phyloP scores from a whole-genome alignment of 306 rosid species.

The Quercus bicolor region DNA sequence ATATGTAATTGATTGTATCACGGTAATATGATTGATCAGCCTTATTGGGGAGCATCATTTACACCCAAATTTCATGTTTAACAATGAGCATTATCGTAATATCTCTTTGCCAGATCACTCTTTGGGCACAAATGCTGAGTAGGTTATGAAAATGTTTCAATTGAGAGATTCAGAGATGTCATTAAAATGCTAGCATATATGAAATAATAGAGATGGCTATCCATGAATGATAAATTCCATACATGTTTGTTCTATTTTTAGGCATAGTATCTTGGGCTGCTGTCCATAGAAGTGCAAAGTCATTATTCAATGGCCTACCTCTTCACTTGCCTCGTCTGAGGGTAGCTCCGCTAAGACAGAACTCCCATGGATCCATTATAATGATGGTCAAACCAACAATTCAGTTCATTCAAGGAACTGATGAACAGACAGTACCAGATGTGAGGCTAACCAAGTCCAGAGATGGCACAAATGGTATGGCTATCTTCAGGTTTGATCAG shows the following conservation, averaged over 20 bases:
- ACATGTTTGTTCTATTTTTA: conserved; percentile 9
- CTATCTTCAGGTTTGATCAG: conserved; percentile 81
- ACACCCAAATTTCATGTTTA: background rate
- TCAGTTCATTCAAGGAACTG: conserved; percentile 98
- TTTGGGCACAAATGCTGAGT: too few species aligned
- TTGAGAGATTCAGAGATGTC: background rate
- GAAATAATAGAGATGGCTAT: background rate
- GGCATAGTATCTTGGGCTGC: conserved; percentile 39
- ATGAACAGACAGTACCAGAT: conserved; percentile 90
- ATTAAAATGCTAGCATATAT: background rate
- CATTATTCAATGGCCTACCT: conserved; percentile 65
- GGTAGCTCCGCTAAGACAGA: conserved; percentile 29
- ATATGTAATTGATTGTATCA: background rate
- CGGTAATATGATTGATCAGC: background rate
- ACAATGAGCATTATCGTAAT: background rate
- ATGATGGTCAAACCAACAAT: conserved; percentile 73
- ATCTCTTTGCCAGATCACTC: background rate
- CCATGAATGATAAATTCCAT: conserved; percentile 6
- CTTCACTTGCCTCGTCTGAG: conserved; percentile 38
- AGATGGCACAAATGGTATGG: conserved; percentile 96
- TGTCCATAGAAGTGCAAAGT: conserved; percentile 42
- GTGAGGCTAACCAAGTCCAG: conserved; percentile 84
- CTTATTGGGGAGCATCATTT: background rate
- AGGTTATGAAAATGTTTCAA: background rate
- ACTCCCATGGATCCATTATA: conserved; percentile 16